phyloP scores from a whole-genome alignment of 2,329 filamentous ascomycete genomes.

The Xylariaceae sp. region DNA sequence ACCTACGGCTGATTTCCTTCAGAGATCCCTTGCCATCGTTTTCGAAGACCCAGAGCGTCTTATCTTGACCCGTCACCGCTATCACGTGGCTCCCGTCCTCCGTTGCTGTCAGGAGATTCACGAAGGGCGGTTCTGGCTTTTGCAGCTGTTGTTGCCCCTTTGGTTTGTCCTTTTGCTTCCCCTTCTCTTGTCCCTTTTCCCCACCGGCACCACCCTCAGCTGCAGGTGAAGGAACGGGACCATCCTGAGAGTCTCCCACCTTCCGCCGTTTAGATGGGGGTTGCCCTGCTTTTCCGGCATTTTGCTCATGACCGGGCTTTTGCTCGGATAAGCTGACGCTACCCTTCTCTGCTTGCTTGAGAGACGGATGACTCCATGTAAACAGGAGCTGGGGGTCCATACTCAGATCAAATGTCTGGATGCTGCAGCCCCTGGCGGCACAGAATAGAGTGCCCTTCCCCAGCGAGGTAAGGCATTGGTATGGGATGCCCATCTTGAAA shows the following conservation, averaged over 20 bases:
- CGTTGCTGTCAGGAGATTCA: slow-evolving; percentile 64
- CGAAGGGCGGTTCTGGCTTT: slow-evolving; percentile 50
- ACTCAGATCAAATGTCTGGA: slow-evolving; percentile 59
- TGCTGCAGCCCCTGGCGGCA: slow-evolving; percentile 65
- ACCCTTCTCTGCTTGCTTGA: slow-evolving; percentile 9
- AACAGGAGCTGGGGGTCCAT: slow-evolving; percentile 17
- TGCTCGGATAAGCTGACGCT: slow-evolving; percentile 6
- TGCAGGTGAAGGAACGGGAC: too few relatives aligned
- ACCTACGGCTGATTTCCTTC: slow-evolving; percentile 67
- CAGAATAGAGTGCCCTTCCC: slow-evolving; percentile 53
- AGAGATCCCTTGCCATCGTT: slow-evolving; percentile 58
- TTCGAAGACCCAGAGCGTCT: slow-evolving; percentile 77
- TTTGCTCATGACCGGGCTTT: background rate
- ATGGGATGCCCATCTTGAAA: slow-evolving; percentile 39
- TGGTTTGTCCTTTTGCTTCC: slow-evolving; percentile 28
- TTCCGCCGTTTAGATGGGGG: slow-evolving; percentile 15
- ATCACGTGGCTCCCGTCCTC: slow-evolving; percentile 62
- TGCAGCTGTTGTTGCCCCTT: slow-evolving; percentile 14
- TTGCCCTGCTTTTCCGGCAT: slow-evolving; percentile 2
- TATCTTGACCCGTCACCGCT: slow-evolving; percentile 84
- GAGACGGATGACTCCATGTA: slow-evolving; percentile 25
- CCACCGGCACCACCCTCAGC: background rate
- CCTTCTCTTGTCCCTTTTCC: slow-evolving; percentile 3
- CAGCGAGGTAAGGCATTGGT: slow-evolving; percentile 54
- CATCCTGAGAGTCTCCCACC: slow-evolving; percentile 10